Evolutionary conservation across 2,329 filamentous ascomycete genomes (phyloP).

Genomic region (Pyrenochaeta sp.): DNA sequence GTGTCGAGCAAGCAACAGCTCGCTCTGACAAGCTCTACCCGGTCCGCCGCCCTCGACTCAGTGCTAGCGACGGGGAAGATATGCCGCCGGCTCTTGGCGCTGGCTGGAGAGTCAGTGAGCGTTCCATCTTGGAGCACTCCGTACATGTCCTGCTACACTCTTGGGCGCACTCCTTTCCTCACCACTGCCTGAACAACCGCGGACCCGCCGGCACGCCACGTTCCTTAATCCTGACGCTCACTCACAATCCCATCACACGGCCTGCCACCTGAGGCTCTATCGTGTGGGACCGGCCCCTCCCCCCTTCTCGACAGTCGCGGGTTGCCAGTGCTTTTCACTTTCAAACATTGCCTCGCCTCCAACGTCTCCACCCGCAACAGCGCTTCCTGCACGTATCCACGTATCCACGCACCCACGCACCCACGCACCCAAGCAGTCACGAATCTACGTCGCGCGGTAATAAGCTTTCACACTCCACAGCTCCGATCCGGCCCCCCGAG

Average conservation of each 20-base stretch:
- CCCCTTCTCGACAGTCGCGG: no score
- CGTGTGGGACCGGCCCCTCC: no score
- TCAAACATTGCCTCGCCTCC: constrained; percentile 4
- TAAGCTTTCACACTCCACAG: neutral
- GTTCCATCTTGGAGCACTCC: constrained; percentile 14
- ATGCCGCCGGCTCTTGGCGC: constrained; percentile 11
- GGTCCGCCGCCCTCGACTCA: constrained; percentile 17
- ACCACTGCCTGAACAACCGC: constrained; percentile 23
- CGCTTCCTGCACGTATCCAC: neutral
- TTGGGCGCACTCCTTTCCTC: constrained; percentile 21
- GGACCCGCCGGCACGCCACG: constrained; percentile 13
- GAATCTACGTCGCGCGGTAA: neutral
- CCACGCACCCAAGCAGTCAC: no score
- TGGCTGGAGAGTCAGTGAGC: constrained; percentile 9
- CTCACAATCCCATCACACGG: constrained; percentile 16
- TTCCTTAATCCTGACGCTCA: constrained; percentile 17
- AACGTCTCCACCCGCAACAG: constrained; percentile 1
- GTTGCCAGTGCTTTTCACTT: constrained; percentile 9
- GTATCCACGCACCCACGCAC: no score
- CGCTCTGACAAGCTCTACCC: constrained; percentile 20
- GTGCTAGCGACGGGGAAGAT: constrained; percentile 21
- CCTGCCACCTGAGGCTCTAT: no score
- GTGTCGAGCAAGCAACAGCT: constrained; percentile 11
- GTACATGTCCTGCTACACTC: constrained; percentile 22
- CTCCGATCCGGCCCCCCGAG: constrained; percentile 22